These are phyloP conservation scores for Perilla frutescens DNA, from an alignment of 257 asterid species.

Conservation along the genomic window DNA sequence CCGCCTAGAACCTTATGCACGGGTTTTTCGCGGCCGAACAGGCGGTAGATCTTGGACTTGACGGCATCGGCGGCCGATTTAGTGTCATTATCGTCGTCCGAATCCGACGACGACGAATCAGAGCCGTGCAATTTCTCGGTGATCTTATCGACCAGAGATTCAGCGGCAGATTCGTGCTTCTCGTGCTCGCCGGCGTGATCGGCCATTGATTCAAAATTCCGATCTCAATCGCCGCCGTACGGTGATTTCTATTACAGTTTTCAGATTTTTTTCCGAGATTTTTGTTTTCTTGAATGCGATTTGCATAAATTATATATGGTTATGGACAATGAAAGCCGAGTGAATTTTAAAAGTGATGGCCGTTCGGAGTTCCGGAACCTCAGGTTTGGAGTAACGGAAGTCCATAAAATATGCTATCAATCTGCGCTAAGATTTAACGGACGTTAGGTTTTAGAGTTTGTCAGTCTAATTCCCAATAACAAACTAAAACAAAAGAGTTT, in stretches of 20 bases:
- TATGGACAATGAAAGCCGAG: slow-evolving; percentile 23
- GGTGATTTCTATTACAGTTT: slow-evolving; percentile 3
- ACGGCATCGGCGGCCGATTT: slow-evolving; percentile 52
- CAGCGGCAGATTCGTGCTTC: slow-evolving; percentile 57
- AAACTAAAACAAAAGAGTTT: too few species aligned
- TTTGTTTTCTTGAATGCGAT: slow-evolving; percentile 19
- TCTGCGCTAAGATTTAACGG: slow-evolving; percentile 33
- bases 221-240: slow-evolving; percentile 47
- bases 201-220: slow-evolving; percentile 60
- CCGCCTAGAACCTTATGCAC: slow-evolving; percentile 84
- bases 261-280: slow-evolving; percentile 25
- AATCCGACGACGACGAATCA: slow-evolving; percentile 75
- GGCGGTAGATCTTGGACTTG: slow-evolving; percentile 78
- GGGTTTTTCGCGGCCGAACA: slow-evolving; percentile 78
- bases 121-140: slow-evolving; percentile 58
- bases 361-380: slow-evolving; percentile 46
- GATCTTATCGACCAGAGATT: slow-evolving; percentile 67
- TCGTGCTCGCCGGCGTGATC: slow-evolving; percentile 62
- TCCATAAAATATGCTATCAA: slow-evolving; percentile 15
- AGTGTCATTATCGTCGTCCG: slow-evolving; percentile 57
- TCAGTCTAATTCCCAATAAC: neutral
- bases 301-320: neutral
- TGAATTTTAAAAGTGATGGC: slow-evolving; percentile 18
- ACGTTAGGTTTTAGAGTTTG: slow-evolving; percentile 29
- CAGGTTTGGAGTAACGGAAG: slow-evolving; percentile 48